Evolutionary conservation across 129 eudicot species (phyloP), one percentile per base, ranked within the genome.

Genomic region (Silybum marianum): DNA sequence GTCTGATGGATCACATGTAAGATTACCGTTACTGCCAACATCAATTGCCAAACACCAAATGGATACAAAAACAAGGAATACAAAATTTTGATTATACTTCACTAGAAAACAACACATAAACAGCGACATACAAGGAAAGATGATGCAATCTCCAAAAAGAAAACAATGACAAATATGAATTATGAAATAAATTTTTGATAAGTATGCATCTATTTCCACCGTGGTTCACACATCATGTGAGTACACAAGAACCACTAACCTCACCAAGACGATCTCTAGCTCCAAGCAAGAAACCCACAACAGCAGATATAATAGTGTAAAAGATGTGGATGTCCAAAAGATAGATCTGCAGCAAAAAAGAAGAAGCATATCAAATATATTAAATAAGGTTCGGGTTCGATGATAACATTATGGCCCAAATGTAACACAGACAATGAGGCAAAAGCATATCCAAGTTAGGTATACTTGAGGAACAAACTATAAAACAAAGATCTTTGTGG

Each of bases 251-350:
- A 58, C 18, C 14, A 84, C 86, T 62, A 73, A 93, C 99, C 90
- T 93, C 99, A 21, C 99, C 99, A 46, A 96, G 93, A 44, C 99
- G 99, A 86, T 91, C 99, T 87, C 97, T 91, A 28, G 99, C 99
- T 25, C 99, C 99, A 83, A 96, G 93, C 87, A 96, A 86, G 85
- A 96, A 96, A 16, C 99, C 99, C 80, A 86, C 90, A 7, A 90
- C 80, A 81, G 99, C 99, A 68, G 99, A 96, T 84, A 96, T 85
- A 70, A 96, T 76, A 30, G 99, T 96, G 89, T 96, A 96, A 84
- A 96, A 96, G 65, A 96, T 78, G 74, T 93, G 84, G 76, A 91
- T 87, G 77, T 96, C 99, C 71, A 96, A 72, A 25, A 96, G 95
- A 88, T 96, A 96, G 83, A 96, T 93, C 99, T 96, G 95, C 82